Evolutionary conservation across 805 yeast species (phyloP).

Genomic region (Candida germanica): DNA sequence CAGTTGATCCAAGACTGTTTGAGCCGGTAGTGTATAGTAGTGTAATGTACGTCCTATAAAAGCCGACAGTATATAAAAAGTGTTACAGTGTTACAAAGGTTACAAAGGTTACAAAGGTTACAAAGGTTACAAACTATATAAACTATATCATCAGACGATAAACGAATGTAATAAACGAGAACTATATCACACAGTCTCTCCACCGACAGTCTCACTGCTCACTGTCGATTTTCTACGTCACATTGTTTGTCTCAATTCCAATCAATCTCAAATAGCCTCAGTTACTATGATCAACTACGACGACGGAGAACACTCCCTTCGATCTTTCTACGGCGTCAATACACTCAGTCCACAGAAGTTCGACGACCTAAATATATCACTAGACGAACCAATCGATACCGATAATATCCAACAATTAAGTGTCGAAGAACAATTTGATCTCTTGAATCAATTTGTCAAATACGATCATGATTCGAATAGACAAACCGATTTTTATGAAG

Average conservation of each 20-base stretch:
- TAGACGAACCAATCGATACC: conserved; percentile 12
- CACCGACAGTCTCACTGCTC: too few relatives aligned
- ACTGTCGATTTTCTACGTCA: too few relatives aligned
- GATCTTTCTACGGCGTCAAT: conserved; percentile 27
- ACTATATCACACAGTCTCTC: too few relatives aligned
- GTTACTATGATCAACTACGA: conserved; percentile 32
- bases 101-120: too few relatives aligned
- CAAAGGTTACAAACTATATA: too few relatives aligned
- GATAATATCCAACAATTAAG: conserved; percentile 19
- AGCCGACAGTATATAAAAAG: too few relatives aligned
- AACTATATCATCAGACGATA: too few relatives aligned
- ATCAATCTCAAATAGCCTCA: too few relatives aligned
- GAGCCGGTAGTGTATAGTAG: not conserved
- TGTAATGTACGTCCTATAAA: too few relatives aligned
- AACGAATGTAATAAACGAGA: too few relatives aligned
- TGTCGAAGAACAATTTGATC: conserved; percentile 29
- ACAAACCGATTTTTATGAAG: conserved; percentile 11
- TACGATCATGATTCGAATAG: conserved; percentile 3
- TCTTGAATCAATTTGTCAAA: conserved; percentile 25
- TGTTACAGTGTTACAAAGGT: too few relatives aligned
- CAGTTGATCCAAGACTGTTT: conserved; percentile 13
- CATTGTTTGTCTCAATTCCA: too few relatives aligned
- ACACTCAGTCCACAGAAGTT: conserved; percentile 21
- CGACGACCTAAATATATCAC: conserved; percentile 16
- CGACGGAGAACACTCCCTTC: conserved; percentile 25